Conservation (phyloP, 129 eudicot genomes). For the Rutidosis leptorrhynchoides region DNA sequence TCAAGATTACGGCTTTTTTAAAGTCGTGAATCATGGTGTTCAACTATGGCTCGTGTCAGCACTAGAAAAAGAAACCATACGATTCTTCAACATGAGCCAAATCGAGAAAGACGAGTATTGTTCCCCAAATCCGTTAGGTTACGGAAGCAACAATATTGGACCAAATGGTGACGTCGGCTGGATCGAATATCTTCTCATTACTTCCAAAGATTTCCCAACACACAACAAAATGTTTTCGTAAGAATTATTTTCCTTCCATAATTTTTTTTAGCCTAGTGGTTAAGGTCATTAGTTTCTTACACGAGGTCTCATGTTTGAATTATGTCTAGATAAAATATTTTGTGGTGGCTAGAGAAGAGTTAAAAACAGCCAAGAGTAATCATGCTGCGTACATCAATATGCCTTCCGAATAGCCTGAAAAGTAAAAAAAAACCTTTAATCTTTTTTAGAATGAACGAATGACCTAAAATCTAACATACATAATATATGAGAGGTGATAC, state of each 20-base stretch:
- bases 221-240: conserved; percentile 37
- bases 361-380: no score
- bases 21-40: conserved; percentile 67
- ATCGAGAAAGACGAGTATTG: conserved; percentile 48
- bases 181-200: conserved; percentile 71
- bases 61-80: conserved; percentile 57
- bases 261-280: no score
- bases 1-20: conserved; percentile 72
- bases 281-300: no score
- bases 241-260: conserved; percentile 1
- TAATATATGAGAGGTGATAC: no score
- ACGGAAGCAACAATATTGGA: conserved; percentile 62
- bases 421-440: no score
- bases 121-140: conserved; percentile 65
- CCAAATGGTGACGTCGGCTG: conserved; percentile 66
- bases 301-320: no score
- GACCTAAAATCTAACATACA: no score
- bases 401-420: no score
- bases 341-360: no score
- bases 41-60: conserved; percentile 41
- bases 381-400: no score
- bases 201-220: conserved; percentile 33
- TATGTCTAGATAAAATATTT: no score
- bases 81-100: conserved; percentile 55
- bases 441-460: no score